These are phyloP conservation scores for Candida buenavistaensis DNA, from an alignment of 1,139 yeast genomes.

Conservation along the genomic window DNA sequence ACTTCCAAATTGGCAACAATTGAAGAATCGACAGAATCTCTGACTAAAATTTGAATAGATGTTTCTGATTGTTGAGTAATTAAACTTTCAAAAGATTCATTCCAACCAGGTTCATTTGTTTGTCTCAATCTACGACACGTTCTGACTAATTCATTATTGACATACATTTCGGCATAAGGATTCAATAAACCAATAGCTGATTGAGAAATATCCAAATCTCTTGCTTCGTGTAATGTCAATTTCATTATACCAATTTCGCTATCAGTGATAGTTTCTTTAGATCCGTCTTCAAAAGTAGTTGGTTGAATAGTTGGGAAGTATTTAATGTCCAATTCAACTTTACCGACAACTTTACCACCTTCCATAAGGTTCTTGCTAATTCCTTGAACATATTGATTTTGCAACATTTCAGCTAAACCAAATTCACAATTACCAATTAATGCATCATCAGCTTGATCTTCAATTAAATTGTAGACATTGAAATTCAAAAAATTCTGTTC, in stretches of 20 bases:
- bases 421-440: constrained; percentile 58
- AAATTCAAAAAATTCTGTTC: constrained; percentile 56
- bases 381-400: constrained; percentile 41
- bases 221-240: constrained; percentile 70
- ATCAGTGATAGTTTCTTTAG: constrained; percentile 49
- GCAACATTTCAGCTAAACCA: constrained; percentile 59
- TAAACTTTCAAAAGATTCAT: constrained; percentile 59
- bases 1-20: constrained; percentile 56
- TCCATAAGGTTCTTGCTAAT: constrained; percentile 38
- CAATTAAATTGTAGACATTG: constrained; percentile 50
- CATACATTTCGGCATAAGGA: constrained; percentile 66
- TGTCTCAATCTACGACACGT: constrained; percentile 61
- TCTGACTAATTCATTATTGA: constrained; percentile 55
- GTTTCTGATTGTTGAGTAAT: constrained; percentile 61
- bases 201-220: constrained; percentile 61
- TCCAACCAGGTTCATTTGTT: constrained; percentile 73
- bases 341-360: constrained; percentile 62
- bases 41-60: constrained; percentile 52
- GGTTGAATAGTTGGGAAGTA: constrained; percentile 62
- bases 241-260: constrained; percentile 72
- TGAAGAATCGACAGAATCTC: constrained; percentile 52
- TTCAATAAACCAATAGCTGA: constrained; percentile 71
- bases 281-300: constrained; percentile 48
- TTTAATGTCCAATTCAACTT: constrained; percentile 57
- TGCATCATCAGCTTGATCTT: constrained; percentile 54